Evolutionary conservation across 345 rosid species (phyloP).

Genomic region (Geranium brycei): DNA sequence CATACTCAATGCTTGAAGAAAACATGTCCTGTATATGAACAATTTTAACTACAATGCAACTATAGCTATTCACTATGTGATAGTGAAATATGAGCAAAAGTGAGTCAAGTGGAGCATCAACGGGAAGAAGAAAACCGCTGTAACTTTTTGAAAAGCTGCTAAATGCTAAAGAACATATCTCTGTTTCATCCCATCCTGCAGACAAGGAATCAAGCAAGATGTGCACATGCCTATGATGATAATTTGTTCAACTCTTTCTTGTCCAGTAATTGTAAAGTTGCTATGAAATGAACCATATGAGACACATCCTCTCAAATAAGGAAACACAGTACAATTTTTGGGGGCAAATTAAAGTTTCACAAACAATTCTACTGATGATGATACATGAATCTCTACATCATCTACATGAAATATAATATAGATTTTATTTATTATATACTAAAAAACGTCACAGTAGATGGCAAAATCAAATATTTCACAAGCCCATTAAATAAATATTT

Average conservation of each 20-base stretch:
- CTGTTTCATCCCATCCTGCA: neutral
- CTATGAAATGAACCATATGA: too few species aligned
- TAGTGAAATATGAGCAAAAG: neutral
- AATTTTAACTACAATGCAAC: neutral
- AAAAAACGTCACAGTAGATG: too few species aligned
- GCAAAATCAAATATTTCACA: neutral
- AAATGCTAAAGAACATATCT: neutral
- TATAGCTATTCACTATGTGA: neutral
- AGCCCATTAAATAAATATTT: neutral
- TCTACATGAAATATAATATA: neutral
- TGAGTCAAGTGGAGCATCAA: neutral
- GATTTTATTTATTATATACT: too few species aligned
- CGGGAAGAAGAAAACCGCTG: neutral
- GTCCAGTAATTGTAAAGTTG: too few species aligned
- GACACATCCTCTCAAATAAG: too few species aligned
- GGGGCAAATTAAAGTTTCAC: too few species aligned
- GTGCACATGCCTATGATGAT: too few species aligned
- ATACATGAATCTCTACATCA: too few species aligned
- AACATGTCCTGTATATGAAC: neutral
- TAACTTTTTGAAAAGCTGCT: neutral
- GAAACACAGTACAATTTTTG: too few species aligned
- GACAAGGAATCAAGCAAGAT: too few species aligned
- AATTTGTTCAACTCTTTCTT: too few species aligned
- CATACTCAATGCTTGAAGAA: neutral
- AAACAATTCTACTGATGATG: too few species aligned